Conservation (phyloP, 345 rosid species). For the Capsella bursapastoris region DNA sequence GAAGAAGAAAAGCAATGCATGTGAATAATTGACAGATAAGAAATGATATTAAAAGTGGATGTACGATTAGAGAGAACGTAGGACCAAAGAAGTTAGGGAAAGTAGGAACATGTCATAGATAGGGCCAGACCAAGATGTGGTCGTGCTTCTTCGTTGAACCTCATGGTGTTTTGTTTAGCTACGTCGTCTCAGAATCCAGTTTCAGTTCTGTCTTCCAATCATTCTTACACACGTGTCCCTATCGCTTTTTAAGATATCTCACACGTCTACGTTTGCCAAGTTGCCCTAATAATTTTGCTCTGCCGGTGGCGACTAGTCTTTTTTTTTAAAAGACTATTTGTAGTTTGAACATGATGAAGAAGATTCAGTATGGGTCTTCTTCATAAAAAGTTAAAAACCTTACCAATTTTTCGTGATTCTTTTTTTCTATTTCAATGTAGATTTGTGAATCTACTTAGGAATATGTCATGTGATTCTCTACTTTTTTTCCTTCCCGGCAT, state of each 20-base stretch:
- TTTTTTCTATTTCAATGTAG: not conserved
- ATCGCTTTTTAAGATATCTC: constrained; percentile 31
- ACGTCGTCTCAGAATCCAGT: constrained; percentile 42
- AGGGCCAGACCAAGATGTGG: constrained; percentile 40
- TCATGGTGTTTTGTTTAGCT: constrained; percentile 29
- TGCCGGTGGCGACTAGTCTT: constrained; percentile 36
- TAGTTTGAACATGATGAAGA: constrained; percentile 14
- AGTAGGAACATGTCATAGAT: constrained; percentile 42
- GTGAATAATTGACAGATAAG: constrained; percentile 45
- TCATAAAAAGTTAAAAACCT: not conserved
- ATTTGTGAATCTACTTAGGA: not conserved
- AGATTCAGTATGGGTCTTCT: constrained; percentile 2
- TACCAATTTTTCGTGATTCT: not conserved
- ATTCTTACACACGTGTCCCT: constrained; percentile 31
- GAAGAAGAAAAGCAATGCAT: constrained; percentile 21
- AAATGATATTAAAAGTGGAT: constrained; percentile 36
- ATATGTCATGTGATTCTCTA: not conserved
- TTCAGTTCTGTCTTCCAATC: not conserved
- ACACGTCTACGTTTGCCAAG: constrained; percentile 23
- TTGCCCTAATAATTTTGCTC: constrained; percentile 27
- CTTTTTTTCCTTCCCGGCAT: not conserved
- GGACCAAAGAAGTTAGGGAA: constrained; percentile 31
- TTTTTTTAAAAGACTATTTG: not conserved
- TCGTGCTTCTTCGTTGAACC: constrained; percentile 23
- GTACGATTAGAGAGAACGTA: constrained; percentile 35